phyloP scores from a whole-genome alignment of 202 grass and related monocot species.

The Panicum hallii region DNA sequence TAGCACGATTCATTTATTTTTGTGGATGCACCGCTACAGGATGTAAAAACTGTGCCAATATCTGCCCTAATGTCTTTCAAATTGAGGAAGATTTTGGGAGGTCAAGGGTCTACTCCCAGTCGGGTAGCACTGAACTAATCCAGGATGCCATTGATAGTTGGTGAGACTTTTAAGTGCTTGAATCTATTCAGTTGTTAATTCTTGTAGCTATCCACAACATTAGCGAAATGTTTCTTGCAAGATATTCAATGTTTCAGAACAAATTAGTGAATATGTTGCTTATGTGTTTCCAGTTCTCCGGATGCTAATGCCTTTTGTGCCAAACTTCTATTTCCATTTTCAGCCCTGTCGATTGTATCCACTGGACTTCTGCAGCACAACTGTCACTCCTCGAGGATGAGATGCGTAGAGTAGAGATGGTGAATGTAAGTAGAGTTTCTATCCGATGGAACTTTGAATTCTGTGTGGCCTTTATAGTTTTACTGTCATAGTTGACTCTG shows the following conservation, averaged over 20 bases:
- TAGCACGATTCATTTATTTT: background rate
- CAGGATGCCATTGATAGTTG: slow-evolving; percentile 92
- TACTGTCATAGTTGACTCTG: slow-evolving; percentile 3
- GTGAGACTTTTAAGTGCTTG: slow-evolving; percentile 44
- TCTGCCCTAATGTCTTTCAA: slow-evolving; percentile 72
- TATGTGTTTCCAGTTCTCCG: background rate
- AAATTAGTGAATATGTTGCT: background rate
- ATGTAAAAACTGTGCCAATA: slow-evolving; percentile 98
- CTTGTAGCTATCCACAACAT: background rate
- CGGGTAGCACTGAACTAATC: slow-evolving; percentile 65
- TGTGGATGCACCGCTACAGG: slow-evolving; percentile 39
- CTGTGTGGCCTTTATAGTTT: background rate
- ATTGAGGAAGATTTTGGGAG: slow-evolving; percentile 94
- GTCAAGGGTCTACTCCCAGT: slow-evolving; percentile 73
- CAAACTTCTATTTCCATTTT: slow-evolving; percentile 45
- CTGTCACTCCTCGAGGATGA: slow-evolving; percentile 90
- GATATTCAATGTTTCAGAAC: slow-evolving; percentile 20
- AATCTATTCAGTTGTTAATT: background rate
- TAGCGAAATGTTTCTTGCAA: background rate
- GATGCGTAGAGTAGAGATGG: slow-evolving; percentile 86
- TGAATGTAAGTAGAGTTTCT: slow-evolving; percentile 69
- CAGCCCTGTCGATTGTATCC: slow-evolving; percentile 98
- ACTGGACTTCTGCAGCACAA: slow-evolving; percentile 93
- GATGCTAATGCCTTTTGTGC: background rate
- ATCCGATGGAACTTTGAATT: background rate